A percentile compares a stretch with the other conserved stretches of the same genome.
Conservation (phyloP, 176 grass and related monocot genomes). For the Tuctoria greenei region DNA sequence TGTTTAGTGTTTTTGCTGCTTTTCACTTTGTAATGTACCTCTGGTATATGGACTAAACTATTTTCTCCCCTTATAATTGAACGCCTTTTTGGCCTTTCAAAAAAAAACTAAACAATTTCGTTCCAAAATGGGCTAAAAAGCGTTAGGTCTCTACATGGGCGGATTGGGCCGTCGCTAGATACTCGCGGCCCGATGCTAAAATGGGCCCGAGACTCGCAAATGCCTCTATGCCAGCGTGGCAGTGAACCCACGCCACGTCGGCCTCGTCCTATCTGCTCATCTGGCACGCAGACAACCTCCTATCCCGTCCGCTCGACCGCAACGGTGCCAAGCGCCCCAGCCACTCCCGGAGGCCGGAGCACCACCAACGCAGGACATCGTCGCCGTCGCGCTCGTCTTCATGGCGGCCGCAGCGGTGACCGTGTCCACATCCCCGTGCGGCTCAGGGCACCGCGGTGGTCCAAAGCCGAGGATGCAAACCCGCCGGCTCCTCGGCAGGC, state of each 20-base stretch:
- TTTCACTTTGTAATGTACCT: too few species aligned
- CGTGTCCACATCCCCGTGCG: conserved; percentile 16
- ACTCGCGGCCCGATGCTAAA: not conserved
- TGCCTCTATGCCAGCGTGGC: not conserved
- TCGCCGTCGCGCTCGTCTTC: not conserved
- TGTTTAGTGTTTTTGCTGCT: too few species aligned
- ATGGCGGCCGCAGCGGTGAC: not conserved
- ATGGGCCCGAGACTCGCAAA: not conserved
- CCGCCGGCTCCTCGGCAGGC: not conserved
- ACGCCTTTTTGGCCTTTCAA: too few species aligned
- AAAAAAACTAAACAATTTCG: too few species aligned
- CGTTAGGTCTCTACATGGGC: not conserved
- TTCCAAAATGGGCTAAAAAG: too few species aligned
- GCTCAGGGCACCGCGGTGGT: not conserved
- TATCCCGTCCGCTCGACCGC: not conserved
- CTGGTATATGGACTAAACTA: too few species aligned
- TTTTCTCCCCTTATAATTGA: too few species aligned
- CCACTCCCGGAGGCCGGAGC: not conserved
- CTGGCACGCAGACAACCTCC: not conserved
- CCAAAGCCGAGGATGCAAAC: not conserved
- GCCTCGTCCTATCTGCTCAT: not conserved
- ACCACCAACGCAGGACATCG: not conserved
- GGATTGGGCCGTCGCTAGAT: not conserved
- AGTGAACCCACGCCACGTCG: not conserved
- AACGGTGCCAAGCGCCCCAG: too few species aligned